Base-by-base conservation (phyloP, 164 flowering plant species). In the Dillenia suffruticosa region DNA sequence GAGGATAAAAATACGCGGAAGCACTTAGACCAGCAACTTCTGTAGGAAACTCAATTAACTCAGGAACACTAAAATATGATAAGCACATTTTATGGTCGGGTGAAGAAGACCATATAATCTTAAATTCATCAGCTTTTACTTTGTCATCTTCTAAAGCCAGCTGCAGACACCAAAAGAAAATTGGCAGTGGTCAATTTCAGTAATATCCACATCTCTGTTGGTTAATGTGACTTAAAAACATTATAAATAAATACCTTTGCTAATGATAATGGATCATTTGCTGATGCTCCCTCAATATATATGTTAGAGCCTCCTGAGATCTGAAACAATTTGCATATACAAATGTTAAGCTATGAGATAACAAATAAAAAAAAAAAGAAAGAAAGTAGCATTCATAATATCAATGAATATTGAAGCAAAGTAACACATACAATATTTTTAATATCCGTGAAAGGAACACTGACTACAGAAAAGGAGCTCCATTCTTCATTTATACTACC, bases 1-100 rank as follows among this genome's bases (percentile, higher is more conserved):
- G 99, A 22, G 92, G 90, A 76, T 91, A 94, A 69, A 78, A 94
- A 75, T 84, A 91, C 68, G 97, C 99, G 79, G 84, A 94, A 14
- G 99, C 96, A 61, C 64, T 85, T 74, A 91, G 83, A 32, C 90
- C 96, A 47, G 84, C 76, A 58, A 83, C 77, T 68, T 81, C 88
- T 10, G 99, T 91, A 51, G 99, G 96, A 68, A 94, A 91, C 75
- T 86, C 89, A 70, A 94, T 80, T 8, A 89, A 63, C 69, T 91
- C 92, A 48, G 99, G 97, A 62, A 66, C 46, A 71, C 99, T 89
- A 63, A 89, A 80, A 63, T 83, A 81, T 51, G 89, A 68, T 58
- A 69, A 65, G 68, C 72, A 89, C 59, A 77, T 72, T 51, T 75
- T 49, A 79, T 76, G 72, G 63, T 81, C 85, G 8, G 87, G 77